Evolutionary conservation across 2,329 filamentous ascomycete genomes (phyloP).

Genomic region (Sclerotinia sclerotiorum): DNA sequence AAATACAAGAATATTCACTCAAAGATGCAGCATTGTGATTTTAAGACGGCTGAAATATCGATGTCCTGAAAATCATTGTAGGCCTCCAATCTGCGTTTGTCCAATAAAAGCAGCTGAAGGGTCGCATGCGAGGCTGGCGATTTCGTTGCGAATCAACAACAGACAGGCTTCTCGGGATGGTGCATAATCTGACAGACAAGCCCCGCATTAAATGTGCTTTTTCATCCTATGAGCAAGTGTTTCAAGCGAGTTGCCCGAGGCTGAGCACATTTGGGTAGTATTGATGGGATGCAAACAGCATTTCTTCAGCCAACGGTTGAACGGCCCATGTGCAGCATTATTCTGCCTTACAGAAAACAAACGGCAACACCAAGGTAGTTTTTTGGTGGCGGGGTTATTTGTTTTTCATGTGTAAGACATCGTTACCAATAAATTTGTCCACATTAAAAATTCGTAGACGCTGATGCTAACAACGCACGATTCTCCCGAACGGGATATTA

Average conservation of each 20-base stretch:
- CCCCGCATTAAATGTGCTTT: not conserved
- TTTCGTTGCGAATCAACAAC: not conserved
- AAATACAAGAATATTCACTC: too few relatives aligned
- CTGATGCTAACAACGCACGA: not conserved
- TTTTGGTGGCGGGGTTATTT: not conserved
- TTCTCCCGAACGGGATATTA: not conserved
- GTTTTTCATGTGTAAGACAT: not conserved
- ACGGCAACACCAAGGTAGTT: too few relatives aligned
- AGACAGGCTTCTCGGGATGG: not conserved
- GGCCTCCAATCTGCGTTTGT: not conserved
- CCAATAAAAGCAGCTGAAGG: not conserved
- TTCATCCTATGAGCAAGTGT: not conserved
- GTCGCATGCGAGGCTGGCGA: not conserved
- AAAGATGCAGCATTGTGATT: too few relatives aligned
- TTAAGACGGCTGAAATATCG: not conserved
- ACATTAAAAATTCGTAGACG: not conserved
- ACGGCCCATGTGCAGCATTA: not conserved
- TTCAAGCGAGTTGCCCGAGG: not conserved
- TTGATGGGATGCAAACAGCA: not conserved
- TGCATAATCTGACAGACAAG: not conserved
- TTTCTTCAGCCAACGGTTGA: not conserved
- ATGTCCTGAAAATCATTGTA: not conserved
- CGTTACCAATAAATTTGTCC: not conserved
- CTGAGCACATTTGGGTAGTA: not conserved
- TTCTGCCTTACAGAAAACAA: slow-evolving; percentile 3